Conservation (phyloP, 371 early-diverging fungal species). For the Apophysomyces variabilis region DNA sequence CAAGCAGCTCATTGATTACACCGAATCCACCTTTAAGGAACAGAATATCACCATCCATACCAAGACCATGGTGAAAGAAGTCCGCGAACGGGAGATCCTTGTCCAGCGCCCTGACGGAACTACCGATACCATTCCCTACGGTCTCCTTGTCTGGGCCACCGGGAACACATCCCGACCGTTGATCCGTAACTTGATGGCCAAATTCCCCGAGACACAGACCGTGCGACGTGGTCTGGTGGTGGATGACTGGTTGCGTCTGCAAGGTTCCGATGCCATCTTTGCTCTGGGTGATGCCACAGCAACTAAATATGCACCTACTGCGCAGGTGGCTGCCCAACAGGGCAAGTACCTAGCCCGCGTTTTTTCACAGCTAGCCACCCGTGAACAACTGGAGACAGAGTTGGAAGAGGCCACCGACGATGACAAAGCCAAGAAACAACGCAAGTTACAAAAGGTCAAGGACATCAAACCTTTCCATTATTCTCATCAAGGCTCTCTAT, state of each 20-base stretch:
- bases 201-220: constrained; percentile 72
- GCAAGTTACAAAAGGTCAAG: constrained; percentile 41
- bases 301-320: constrained; percentile 88
- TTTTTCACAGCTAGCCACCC: constrained; percentile 62
- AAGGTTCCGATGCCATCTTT: constrained; percentile 77
- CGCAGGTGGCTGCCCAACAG: constrained; percentile 93
- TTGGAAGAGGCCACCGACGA: constrained; percentile 33
- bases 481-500: constrained; percentile 84
- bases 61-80: constrained; percentile 91
- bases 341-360: constrained; percentile 83
- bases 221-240: constrained; percentile 83
- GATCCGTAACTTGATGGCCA: constrained; percentile 73
- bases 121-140: constrained; percentile 77
- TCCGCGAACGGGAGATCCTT: constrained; percentile 77
- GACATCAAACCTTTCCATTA: constrained; percentile 78
- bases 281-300: constrained; percentile 90
- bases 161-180: constrained; percentile 91
- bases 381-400: constrained; percentile 46
- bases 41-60: constrained; percentile 85
- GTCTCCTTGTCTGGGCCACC: constrained; percentile 93
- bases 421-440: constrained; percentile 42
- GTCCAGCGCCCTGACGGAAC: constrained; percentile 76
- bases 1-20: constrained; percentile 88
- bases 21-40: constrained; percentile 85
- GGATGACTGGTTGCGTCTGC: constrained; percentile 82